Evolutionary conservation across 1,139 yeast species (phyloP), one percentile per base, ranked within the genome.

Genomic region (Debaryomyces coudertii): DNA sequence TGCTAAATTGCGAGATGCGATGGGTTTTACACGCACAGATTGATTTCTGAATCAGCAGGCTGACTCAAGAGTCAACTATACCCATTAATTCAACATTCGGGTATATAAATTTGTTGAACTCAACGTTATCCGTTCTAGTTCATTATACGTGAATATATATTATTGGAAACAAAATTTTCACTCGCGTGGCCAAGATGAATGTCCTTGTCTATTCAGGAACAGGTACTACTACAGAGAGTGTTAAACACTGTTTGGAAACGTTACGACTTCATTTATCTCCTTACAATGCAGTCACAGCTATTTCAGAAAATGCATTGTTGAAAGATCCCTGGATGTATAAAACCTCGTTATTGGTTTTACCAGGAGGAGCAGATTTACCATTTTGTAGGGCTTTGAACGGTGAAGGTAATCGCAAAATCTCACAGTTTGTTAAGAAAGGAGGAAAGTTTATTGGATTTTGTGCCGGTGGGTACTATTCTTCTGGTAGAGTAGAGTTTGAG

Each of bases 361-460:
- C 99, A 0, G 99, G 99, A 2, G 99, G 99, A 3, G 97, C 98
- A 1, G 99, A 93, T 63, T 68, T 90, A 44, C 97, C 97, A 0
- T 86, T 80, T 60, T 88, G 97, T 60, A 71, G 76, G 37, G 73
- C 75, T 1, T 73, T 92, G 46, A 82, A 87, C 55, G 96, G 97
- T 1, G 68, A 64, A 6, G 92, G 90, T 0, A 88, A 83, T 56
- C 58, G 65, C 3, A 68, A 68, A 34, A 88, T 93, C 47, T 64
- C 69, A 25, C 80, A 80, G 42, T 92, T 74, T 63, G 90, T 93
- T 2, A 72, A 81, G 29, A 71, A 73, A 45, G 99, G 99, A 16
- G 99, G 99, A 1, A 71, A 74, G 45, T 90, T 73, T 58, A 63
- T 93, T 29, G 99, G 99, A 0, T 80, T 93, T 53, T 93, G 99